Evolutionary conservation across 169 alveolate species (phyloP).

Genomic region (Neospora caninum): DNA sequence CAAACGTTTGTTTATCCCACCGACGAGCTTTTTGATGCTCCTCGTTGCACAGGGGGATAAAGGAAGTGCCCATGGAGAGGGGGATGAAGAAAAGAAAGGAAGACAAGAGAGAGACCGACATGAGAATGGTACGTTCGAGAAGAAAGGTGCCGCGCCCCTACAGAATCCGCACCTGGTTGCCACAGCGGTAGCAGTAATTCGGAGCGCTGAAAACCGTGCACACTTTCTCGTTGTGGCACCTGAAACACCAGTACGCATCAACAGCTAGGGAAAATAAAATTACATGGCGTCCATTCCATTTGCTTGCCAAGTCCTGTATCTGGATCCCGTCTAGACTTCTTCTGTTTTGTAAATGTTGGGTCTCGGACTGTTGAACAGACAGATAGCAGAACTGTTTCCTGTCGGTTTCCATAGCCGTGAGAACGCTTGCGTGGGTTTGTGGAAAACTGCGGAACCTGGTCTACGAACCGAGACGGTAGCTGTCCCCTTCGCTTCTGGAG

Average conservation of each 20-base stretch:
- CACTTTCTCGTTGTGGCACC: slow-evolving; percentile 90
- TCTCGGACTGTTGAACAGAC: neutral
- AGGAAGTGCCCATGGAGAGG: too few relatives aligned
- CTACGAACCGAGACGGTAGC: too few relatives aligned
- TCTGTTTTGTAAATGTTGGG: neutral
- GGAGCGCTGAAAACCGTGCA: slow-evolving; percentile 99
- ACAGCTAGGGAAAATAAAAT: neutral
- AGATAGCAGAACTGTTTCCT: neutral
- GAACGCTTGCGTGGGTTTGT: too few relatives aligned
- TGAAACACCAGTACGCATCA: neutral
- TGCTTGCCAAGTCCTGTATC: too few relatives aligned
- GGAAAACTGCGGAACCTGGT: too few relatives aligned
- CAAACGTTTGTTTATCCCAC: too few relatives aligned
- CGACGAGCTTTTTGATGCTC: too few relatives aligned
- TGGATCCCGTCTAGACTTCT: neutral
- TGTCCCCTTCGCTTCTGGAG: too few relatives aligned
- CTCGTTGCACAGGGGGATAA: too few relatives aligned
- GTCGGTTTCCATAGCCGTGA: slow-evolving; percentile 62
- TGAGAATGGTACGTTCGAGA: neutral
- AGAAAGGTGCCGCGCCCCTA: too few relatives aligned
- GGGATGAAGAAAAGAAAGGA: too few relatives aligned
- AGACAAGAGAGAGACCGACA: neutral
- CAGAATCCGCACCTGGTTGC: slow-evolving; percentile 88
- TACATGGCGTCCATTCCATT: neutral
- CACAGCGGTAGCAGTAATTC: slow-evolving; percentile 98